phyloP scores from a whole-genome alignment of 495 filamentous ascomycete genomes.

The Daldinia decipiens region DNA sequence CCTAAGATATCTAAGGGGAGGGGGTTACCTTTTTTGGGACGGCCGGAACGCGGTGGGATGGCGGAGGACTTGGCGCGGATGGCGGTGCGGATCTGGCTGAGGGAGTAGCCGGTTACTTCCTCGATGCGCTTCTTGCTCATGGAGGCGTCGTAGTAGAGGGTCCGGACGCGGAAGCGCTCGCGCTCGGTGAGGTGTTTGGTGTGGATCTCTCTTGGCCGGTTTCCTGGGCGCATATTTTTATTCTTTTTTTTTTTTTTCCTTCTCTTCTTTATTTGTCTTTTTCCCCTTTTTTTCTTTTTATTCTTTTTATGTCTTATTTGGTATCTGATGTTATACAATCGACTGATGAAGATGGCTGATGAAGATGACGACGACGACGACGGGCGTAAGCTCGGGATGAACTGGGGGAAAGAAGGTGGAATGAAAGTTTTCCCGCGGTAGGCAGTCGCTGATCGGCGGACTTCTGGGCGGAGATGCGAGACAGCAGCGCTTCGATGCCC shows the following conservation, averaged over 20 bases:
- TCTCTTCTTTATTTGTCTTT: neutral
- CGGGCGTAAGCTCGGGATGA: neutral
- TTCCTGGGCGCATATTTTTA: conserved; percentile 10
- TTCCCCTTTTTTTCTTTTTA: neutral
- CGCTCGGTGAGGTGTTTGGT: conserved; percentile 46
- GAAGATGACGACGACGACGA: neutral
- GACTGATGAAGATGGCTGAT: neutral
- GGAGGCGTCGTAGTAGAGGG: conserved; percentile 44
- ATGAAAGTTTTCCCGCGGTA: conserved; percentile 1
- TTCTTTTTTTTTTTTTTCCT: neutral
- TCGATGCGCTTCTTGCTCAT: conserved; percentile 41
- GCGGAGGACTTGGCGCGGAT: conserved; percentile 40
- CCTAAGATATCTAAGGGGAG: neutral
- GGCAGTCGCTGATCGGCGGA: neutral
- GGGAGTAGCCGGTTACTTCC: conserved; percentile 44
- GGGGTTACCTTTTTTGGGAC: conserved; percentile 33
- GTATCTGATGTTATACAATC: too few species aligned
- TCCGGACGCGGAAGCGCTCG: conserved; percentile 46
- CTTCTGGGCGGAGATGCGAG: neutral
- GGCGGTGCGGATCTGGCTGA: conserved; percentile 46
- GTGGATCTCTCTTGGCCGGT: conserved; percentile 40
- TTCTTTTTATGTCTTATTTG: neutral
- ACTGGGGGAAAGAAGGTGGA: neutral
- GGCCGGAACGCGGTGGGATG: conserved; percentile 34
- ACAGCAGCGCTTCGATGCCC: neutral